phyloP scores from a whole-genome alignment of 139 green algal genomes.

The Tetradesmus lagerheimii region DNA sequence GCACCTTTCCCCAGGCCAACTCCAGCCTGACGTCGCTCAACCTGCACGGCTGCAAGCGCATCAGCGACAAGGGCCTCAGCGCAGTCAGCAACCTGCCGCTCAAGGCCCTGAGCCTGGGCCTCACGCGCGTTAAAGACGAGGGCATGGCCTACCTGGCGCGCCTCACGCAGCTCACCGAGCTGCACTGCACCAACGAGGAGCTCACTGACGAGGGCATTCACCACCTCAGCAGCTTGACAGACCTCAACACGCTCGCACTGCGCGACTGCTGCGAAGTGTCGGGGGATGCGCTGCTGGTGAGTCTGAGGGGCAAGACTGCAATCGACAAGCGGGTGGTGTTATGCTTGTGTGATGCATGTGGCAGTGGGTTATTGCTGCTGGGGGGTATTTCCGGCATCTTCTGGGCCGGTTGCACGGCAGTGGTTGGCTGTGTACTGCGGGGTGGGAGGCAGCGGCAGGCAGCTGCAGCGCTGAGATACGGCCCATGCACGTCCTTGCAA shows the following conservation, averaged over 20 bases:
- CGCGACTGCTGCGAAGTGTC: constrained; percentile 45
- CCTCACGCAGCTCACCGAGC: constrained; percentile 48
- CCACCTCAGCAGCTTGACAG: constrained; percentile 44
- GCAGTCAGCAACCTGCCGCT: constrained; percentile 30
- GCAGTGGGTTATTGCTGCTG: too few species aligned
- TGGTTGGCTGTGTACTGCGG: neutral
- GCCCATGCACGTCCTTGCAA: too few species aligned
- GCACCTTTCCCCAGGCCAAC: constrained; percentile 1
- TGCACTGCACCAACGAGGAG: constrained; percentile 52
- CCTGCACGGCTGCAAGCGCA: constrained; percentile 48
- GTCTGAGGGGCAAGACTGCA: neutral
- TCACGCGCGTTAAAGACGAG: constrained; percentile 40
- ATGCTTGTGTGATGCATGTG: too few species aligned
- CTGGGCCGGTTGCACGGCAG: too few species aligned
- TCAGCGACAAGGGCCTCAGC: constrained; percentile 44
- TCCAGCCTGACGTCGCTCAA: constrained; percentile 33
- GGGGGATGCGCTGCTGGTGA: constrained; percentile 40
- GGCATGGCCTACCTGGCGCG: constrained; percentile 44
- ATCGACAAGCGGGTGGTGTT: too few species aligned
- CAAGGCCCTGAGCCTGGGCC: constrained; percentile 35
- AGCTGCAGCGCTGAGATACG: neutral
- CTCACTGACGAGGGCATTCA: constrained; percentile 43
- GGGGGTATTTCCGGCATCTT: too few species aligned
- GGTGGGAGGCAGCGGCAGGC: too few species aligned
- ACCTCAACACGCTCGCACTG: constrained; percentile 47